Conservation (phyloP, 805 yeast species). For the Candida ponderosae region DNA sequence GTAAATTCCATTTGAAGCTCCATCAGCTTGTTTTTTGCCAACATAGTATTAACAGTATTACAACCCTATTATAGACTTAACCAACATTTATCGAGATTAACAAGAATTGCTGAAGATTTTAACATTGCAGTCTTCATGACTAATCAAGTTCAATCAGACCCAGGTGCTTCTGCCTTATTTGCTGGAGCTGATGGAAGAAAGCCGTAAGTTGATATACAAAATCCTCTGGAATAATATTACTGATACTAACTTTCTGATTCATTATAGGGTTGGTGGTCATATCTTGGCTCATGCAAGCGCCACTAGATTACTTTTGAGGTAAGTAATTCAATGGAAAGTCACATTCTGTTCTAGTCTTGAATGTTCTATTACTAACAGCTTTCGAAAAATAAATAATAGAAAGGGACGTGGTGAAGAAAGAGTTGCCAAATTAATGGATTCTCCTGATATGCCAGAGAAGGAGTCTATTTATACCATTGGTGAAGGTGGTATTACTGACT, state of each 20-base stretch:
- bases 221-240: not conserved
- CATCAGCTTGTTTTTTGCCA: not conserved
- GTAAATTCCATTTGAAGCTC: conserved; percentile 32
- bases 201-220: conserved; percentile 35
- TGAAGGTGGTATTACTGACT: conserved; percentile 60
- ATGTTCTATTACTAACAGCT: too few relatives aligned
- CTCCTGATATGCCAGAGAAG: conserved; percentile 76
- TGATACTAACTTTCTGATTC: conserved; percentile 1
- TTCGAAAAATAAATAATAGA: conserved; percentile 24
- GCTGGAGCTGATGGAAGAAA: conserved; percentile 79
- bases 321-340: not conserved
- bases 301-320: conserved; percentile 53
- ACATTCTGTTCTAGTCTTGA: not conserved
- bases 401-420: conserved; percentile 78
- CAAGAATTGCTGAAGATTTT: conserved; percentile 67
- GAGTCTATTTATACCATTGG: conserved; percentile 70
- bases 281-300: conserved; percentile 78
- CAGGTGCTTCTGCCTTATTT: conserved; percentile 73
- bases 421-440: conserved; percentile 72
- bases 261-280: conserved; percentile 59
- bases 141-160: conserved; percentile 78
- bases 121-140: conserved; percentile 70
- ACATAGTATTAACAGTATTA: not conserved
- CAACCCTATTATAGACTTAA: conserved; percentile 23
- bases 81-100: conserved; percentile 44